Evolutionary conservation across 2,329 filamentous ascomycete genomes (phyloP), one percentile per base, ranked within the genome.

Genomic region (Ampelomyces quisqualis): DNA sequence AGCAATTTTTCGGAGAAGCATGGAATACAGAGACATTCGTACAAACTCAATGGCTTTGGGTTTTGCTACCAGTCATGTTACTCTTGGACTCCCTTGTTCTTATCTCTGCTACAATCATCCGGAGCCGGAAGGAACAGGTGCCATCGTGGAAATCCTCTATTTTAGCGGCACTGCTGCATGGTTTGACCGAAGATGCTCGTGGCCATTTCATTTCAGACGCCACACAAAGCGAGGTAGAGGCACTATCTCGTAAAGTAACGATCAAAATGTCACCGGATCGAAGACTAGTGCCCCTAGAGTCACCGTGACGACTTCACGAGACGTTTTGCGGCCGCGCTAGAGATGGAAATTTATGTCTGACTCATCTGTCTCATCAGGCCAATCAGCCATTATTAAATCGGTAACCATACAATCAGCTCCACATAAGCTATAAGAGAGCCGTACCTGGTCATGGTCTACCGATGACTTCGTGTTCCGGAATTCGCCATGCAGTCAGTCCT

Each of bases 81-180:
- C 35, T 55, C 1, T 3, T 51, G 1, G 33, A 37, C 10, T 47
- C 34, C 19, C 30, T 55, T 3, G 22, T 48, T 7, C 40, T 57
- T n/a, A 32, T 57, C 1, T 42, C n/a, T 5, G 33, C 34, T 5
- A 54, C 50, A 0, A 49, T 55, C 11, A 7, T 44, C 3, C 29
- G 43, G 21, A 55, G 45, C 5, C 30, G 39, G 1, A 38, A 29
- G 15, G 11, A 38, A 5, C 18, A 36, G 5, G 32, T 40, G 8
- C 34, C 38, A 4, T 30, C 38, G 7, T 55, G 52, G 52, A 57
- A 57, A 27, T 51, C 52, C 1, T 55, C 52, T 14, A 34, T 49
- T 6, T 24, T 57, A 34, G 45, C 49, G 5, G 55, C 45, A 5
- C 35, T 57, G 7, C 29, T 55, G 5, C 52, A 57, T 33, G 52